Base-by-base conservation (phyloP, 371 early-diverging fungal genomes). In the Syncephalastrum monosporum region DNA sequence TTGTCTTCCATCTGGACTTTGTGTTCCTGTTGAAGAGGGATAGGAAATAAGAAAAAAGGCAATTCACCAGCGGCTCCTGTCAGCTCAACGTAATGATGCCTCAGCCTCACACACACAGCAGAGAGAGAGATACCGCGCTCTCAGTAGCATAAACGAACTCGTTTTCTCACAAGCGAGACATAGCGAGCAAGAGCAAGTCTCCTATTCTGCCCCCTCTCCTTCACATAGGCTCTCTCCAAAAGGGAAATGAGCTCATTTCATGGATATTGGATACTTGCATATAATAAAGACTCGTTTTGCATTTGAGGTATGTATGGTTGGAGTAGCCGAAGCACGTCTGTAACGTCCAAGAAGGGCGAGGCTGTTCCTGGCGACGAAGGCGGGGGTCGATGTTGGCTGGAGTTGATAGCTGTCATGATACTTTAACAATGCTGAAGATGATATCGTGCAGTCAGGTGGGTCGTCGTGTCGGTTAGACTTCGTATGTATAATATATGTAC, bases 1-100 rank as follows among this genome's bases (percentile, higher is more conserved):
- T 54, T 63, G 41, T 60, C 60, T 42, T 63, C 57, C 58, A 68
- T 58, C 29, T 60, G 68, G 14, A 25, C 57, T 47, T 47, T 55
- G 47, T 65, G 60, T 24, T 65, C 61, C 58, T 61, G 41, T 24
- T 15, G 17, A 25, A 33, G 44, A 4, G 19, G 33, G 43, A 15
- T 42, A 17, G n/a, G 45, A 8, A 47, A 47, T 19, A 7, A 56
- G 27, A 14, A 47, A 56, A 27, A 46, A 16, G 0, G 23, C n/a
- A 19, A 46, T 19, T 8, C 7, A 46, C 7, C 47, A 15, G 47
- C n/a, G 13, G 15, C 8, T 23, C 19, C 47, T 19, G 27, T 27
- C 27, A 27, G 27, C 27, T 27, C 27, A 27, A 7, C 7, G 7
- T 27, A 27, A 27, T 47, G 16, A 23, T 47, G 47, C 7, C 21